These are phyloP conservation scores for Alectoria sarmentosa DNA, from an alignment of 495 filamentous ascomycete species.

Conservation along the genomic window DNA sequence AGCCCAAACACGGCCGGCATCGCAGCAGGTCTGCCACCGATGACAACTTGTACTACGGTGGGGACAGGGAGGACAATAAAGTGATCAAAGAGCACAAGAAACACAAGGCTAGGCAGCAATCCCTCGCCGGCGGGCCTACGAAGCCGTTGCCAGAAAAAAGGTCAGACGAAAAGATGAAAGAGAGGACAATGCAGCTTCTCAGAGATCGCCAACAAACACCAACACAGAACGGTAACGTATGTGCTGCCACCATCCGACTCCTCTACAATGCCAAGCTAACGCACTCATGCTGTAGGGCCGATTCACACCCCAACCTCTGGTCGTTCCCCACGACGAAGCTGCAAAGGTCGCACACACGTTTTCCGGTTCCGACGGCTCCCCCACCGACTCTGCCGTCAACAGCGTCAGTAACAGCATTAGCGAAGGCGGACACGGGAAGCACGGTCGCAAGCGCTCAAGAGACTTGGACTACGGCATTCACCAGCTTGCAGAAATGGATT, in stretches of 20 bases:
- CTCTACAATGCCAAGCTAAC: constrained; percentile 9
- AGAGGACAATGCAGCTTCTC: constrained; percentile 16
- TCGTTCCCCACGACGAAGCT: constrained; percentile 14
- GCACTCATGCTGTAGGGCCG: constrained; percentile 3
- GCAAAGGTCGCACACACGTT: constrained; percentile 22
- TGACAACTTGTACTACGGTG: constrained; percentile 16
- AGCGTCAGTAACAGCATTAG: constrained; percentile 17
- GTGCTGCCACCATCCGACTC: neutral
- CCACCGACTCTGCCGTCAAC: constrained; percentile 19
- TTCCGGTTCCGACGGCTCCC: constrained; percentile 15
- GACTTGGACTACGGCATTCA: constrained; percentile 24
- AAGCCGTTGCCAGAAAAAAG: constrained; percentile 17
- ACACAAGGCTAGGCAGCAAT: constrained; percentile 19
- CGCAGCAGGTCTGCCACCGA: constrained; percentile 24
- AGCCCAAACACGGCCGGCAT: constrained; percentile 13
- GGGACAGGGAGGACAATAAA: constrained; percentile 12
- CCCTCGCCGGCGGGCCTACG: constrained; percentile 11
- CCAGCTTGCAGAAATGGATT: constrained; percentile 24
- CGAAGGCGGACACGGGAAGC: constrained; percentile 12
- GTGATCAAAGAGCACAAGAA: constrained; percentile 20
- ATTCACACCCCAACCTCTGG: constrained; percentile 11
- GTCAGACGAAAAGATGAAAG: constrained; percentile 15
- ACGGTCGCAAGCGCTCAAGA: constrained; percentile 20
- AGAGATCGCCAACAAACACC: constrained; percentile 21
- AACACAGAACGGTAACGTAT: constrained; percentile 6